Evolutionary conservation across 148 eudicot genomes (phyloP).

Genomic region (Mesembryanthemum crystallinum): DNA sequence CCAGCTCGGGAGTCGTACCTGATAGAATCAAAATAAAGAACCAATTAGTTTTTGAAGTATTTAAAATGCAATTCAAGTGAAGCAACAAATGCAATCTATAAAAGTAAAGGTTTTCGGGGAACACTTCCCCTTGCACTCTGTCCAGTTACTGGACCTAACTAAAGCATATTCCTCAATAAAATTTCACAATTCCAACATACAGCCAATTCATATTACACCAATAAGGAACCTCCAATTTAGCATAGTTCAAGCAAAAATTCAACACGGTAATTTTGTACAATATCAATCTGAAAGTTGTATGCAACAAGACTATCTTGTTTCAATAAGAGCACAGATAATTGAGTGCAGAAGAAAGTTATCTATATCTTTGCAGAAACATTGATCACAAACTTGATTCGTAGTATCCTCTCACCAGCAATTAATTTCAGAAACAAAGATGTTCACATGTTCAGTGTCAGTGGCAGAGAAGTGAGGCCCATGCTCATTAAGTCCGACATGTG

Average conservation of each 20-base stretch:
- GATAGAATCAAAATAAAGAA: constrained; percentile 16
- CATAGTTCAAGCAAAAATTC: too few relatives aligned
- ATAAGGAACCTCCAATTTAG: neutral
- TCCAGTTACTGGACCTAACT: too few relatives aligned
- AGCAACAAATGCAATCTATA: neutral
- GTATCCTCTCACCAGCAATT: neutral
- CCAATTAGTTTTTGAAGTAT: neutral
- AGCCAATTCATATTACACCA: neutral
- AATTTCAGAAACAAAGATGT: too few relatives aligned
- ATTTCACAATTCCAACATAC: neutral
- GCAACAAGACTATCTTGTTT: neutral
- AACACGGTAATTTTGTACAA: neutral
- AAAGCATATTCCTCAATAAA: neutral
- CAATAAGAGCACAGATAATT: neutral
- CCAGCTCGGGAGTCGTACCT: constrained; percentile 98
- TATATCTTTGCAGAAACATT: neutral
- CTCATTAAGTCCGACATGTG: neutral
- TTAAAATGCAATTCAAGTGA: neutral
- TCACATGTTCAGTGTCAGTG: neutral
- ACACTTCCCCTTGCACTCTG: too few relatives aligned
- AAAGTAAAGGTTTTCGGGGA: too few relatives aligned
- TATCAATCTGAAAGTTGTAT: neutral
- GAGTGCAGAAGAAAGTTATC: neutral
- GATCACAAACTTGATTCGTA: neutral
- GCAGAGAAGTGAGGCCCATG: neutral